Conservation (phyloP, 768 basidiomycete genomes). For the Leccinellum albellum region DNA sequence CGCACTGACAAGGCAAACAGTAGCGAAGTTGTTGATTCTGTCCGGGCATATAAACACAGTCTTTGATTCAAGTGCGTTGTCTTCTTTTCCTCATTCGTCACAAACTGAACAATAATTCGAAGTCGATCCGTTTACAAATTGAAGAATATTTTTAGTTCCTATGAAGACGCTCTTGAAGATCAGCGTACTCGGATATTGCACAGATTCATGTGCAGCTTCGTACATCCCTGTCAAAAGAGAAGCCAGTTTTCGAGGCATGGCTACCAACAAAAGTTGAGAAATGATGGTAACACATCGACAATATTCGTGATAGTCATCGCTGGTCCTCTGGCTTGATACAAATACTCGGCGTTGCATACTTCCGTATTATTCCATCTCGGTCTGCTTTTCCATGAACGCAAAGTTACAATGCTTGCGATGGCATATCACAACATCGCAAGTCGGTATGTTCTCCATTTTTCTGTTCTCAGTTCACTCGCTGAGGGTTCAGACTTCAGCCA, state of each 20-base stretch:
- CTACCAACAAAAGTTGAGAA: slow-evolving; percentile 54
- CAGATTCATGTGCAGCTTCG: slow-evolving; percentile 74
- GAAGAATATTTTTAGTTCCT: no score
- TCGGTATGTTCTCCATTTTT: slow-evolving; percentile 56
- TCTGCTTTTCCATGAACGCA: slow-evolving; percentile 68
- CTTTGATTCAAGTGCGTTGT: no score
- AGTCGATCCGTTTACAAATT: no score
- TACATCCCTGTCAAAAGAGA: slow-evolving; percentile 68
- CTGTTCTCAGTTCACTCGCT: slow-evolving; percentile 1
- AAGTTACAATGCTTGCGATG: slow-evolving; percentile 75
- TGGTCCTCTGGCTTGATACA: slow-evolving; percentile 74
- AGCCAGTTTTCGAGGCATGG: slow-evolving; percentile 68
- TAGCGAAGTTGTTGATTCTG: no score
- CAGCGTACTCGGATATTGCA: slow-evolving; percentile 41
- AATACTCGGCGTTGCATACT: slow-evolving; percentile 81
- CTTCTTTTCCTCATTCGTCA: no score
- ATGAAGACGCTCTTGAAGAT: no score
- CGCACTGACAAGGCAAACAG: no score
- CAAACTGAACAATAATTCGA: no score
- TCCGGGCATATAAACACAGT: no score
- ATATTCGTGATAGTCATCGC: slow-evolving; percentile 27
- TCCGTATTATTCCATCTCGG: slow-evolving; percentile 64
- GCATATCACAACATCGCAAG: slow-evolving; percentile 78
- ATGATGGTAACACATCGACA: not conserved
- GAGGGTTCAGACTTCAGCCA: slow-evolving; percentile 37